Evolutionary conservation across 2,329 filamentous ascomycete species (phyloP), one percentile per base, ranked within the genome.

Genomic region (Alternaria sp.): DNA sequence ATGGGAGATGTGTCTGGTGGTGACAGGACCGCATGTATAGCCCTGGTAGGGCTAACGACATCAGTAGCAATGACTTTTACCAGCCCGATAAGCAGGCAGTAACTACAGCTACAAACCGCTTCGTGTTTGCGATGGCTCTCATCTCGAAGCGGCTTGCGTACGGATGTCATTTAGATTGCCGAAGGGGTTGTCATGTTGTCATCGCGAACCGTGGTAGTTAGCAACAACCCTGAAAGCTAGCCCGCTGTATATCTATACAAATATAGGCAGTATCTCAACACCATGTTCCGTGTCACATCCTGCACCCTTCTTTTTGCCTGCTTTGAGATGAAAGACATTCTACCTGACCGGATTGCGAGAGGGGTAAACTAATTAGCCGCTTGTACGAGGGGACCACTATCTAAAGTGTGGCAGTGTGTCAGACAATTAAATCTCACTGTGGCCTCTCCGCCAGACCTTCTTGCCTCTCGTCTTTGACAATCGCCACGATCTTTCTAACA

Each of bases 241-340:
- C 34, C 5, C 16, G 3, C 16, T 38, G 7, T 18, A 0, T 38
- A 18, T 6, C 1, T 9, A n/a, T 4, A n/a, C 2, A 18, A 4
- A n/a, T n/a, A 10, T 38, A 38, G 16, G 8, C 1, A n/a, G 16
- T 38, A 8, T 4, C 3, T 8, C 16, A n/a, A n/a, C 36, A 38
- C n/a, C n/a, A n/a, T n/a, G n/a, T 5, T 14, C 6, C 1, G 8
- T 40, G 36, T 38, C 3, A 38, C 36, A n/a, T n/a, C 34, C 16
- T n/a, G 1, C 10, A n/a, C 3, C 0, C 2, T 2, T 38, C 34
- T 10, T 38, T 0, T 16, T 38, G 16, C 4, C 34, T 38, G 6
- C 34, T 10, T 18, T n/a, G 7, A 18, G 34, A 38, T 38, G 34
- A 2, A 8, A 11, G 11, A 30, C 28, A 30, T 1, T 11, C 22